Percentiles rank a stretch among this genome's conserved stretches.
These are phyloP conservation scores for Rhazya stricta DNA, from an alignment of 257 asterid species.

Conservation along the genomic window DNA sequence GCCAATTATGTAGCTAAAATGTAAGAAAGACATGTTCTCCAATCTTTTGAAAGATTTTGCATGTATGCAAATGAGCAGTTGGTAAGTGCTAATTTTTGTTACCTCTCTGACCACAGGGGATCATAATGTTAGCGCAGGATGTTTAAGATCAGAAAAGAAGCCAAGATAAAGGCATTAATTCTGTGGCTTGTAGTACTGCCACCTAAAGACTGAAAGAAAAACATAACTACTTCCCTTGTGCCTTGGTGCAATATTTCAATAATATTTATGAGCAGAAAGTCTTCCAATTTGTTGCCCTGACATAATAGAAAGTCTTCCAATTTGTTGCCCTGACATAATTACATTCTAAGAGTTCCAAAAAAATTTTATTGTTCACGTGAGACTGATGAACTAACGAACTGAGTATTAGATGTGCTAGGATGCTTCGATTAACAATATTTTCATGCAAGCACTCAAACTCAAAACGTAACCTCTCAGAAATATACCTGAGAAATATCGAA, in stretches of 20 bases:
- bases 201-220: not conserved
- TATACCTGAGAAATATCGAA: conserved; percentile 69
- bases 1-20: not conserved
- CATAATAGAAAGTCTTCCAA: not conserved
- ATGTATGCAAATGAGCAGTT: not conserved
- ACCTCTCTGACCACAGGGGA: not conserved
- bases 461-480: conserved; percentile 13
- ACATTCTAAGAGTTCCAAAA: not conserved
- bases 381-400: not conserved
- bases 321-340: not conserved
- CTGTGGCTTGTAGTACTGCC: not conserved
- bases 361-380: not conserved
- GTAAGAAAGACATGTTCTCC: not conserved
- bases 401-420: not conserved
- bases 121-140: not conserved
- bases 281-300: not conserved
- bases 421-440: not conserved
- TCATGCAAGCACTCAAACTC: not conserved
- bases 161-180: not conserved
- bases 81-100: not conserved
- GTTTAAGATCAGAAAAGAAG: not conserved
- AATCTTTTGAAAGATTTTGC: not conserved
- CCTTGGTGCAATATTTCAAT: not conserved
- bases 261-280: not conserved
- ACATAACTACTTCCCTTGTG: not conserved